These are phyloP conservation scores for Phaseolus coccineus DNA, from an alignment of 331 rosid genomes.

Conservation along the genomic window DNA sequence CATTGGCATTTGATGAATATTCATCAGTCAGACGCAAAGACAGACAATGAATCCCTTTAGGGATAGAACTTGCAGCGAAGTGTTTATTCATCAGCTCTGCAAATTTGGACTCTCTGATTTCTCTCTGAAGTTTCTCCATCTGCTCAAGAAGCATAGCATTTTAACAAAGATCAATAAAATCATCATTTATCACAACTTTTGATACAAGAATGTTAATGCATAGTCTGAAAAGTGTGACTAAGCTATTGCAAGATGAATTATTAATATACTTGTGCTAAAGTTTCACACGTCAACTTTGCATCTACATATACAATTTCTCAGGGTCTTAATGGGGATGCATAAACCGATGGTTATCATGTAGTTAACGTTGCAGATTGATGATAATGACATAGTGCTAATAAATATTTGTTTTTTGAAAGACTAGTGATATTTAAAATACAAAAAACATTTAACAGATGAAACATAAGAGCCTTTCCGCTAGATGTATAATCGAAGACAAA, in stretches of 20 bases:
- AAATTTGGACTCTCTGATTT: constrained; percentile 83
- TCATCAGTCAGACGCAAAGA: constrained; percentile 97
- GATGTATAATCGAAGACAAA: too few species aligned
- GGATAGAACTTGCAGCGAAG: constrained; percentile 91
- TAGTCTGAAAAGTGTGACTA: constrained; percentile 14
- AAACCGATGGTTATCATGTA: constrained; percentile 5
- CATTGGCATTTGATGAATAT: constrained; percentile 97
- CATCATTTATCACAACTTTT: constrained; percentile 9
- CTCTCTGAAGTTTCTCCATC: constrained; percentile 95
- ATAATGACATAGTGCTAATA: constrained; percentile 4
- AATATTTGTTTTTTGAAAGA: background rate
- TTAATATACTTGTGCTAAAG: constrained; percentile 14
- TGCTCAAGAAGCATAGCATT: constrained; percentile 48
- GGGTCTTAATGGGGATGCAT: constrained; percentile 25
- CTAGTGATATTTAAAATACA: background rate
- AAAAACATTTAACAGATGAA: too few species aligned
- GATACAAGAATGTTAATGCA: constrained; percentile 14
- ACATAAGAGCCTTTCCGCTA: too few species aligned
- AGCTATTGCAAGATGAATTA: constrained; percentile 26
- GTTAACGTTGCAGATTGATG: constrained; percentile 14
- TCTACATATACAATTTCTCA: background rate
- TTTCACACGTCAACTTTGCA: constrained; percentile 19
- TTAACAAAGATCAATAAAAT: constrained; percentile 37
- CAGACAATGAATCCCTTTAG: constrained; percentile 92
- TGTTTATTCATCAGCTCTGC: constrained; percentile 96